phyloP scores from a whole-genome alignment of 306 rosid genomes.

The Pyrus communis region DNA sequence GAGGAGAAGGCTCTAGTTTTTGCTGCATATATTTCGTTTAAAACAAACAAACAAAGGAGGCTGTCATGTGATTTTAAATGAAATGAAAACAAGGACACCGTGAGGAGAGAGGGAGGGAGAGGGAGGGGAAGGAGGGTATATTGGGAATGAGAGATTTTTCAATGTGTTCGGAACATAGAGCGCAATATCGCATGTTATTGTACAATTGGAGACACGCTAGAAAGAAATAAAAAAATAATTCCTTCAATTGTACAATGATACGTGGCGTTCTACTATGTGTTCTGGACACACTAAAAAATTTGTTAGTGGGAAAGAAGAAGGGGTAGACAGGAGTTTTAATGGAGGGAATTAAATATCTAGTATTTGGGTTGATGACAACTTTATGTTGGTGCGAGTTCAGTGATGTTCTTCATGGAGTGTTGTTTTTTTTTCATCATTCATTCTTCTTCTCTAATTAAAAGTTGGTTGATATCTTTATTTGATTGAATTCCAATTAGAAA shows the following conservation, averaged over 20 bases:
- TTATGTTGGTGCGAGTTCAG: slow-evolving; percentile 60
- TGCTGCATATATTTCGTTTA: slow-evolving; percentile 9
- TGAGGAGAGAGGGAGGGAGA: neutral
- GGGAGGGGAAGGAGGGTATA: neutral
- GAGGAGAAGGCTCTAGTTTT: slow-evolving; percentile 15
- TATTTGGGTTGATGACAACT: slow-evolving; percentile 42
- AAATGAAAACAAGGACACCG: slow-evolving; percentile 9
- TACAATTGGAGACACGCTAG: fast-evolving
- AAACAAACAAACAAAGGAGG: neutral
- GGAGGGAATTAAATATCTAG: neutral
- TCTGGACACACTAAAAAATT: no score
- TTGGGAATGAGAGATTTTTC: neutral
- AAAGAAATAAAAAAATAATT: no score
- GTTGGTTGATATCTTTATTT: neutral
- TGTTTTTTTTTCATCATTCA: neutral
- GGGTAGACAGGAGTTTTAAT: slow-evolving; percentile 20
- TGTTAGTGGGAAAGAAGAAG: neutral
- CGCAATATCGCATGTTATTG: no score
- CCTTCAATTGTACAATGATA: no score
- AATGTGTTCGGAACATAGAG: no score
- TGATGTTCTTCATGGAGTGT: slow-evolving; percentile 39
- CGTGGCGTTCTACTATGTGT: no score
- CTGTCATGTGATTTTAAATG: neutral
- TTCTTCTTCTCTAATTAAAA: neutral
- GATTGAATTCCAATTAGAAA: neutral